A percentile compares a stretch with the other conserved stretches of the same genome.
These are phyloP conservation scores for Blastomyces parvus DNA, from an alignment of 2,329 filamentous ascomycete genomes.

Conservation along the genomic window DNA sequence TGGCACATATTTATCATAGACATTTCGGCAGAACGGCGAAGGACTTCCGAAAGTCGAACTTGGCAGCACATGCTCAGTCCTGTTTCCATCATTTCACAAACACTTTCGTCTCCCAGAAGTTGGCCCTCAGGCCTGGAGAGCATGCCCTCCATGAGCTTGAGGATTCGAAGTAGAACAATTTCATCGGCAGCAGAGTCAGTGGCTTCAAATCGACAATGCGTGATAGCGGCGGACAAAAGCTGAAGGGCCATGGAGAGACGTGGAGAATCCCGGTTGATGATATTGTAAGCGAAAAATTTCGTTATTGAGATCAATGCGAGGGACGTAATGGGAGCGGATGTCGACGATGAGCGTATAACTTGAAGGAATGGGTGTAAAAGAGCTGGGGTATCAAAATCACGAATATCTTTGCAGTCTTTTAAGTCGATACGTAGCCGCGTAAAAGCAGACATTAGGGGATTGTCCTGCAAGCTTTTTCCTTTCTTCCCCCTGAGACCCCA, in stretches of 20 bases:
- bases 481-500: conserved; percentile 94
- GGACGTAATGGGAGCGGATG: conserved; percentile 90
- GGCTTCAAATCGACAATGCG: conserved; percentile 94
- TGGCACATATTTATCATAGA: conserved; percentile 99
- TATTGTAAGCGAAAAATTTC: conserved; percentile 92
- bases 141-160: conserved; percentile 98
- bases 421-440: conserved; percentile 80
- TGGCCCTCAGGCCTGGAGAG: conserved; percentile 87
- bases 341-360: conserved; percentile 92
- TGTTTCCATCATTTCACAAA: conserved; percentile 99
- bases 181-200: conserved; percentile 93
- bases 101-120: conserved; percentile 91
- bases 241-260: conserved; percentile 88
- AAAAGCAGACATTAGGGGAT: conserved; percentile 91
- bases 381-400: conserved; percentile 76
- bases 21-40: conserved; percentile 86
- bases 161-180: conserved; percentile 84
- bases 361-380: conserved; percentile 90
- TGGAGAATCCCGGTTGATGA: conserved; percentile 76
- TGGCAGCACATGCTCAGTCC: conserved; percentile 96
- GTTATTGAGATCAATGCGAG: conserved; percentile 86
- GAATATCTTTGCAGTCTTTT: conserved; percentile 81
- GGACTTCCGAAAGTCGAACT: conserved; percentile 76
- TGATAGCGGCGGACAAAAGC: conserved; percentile 84
- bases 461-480: conserved; percentile 94